These are phyloP conservation scores for Umbelopsis sp. DNA, from an alignment of 192 early-diverging fungal species.

Conservation along the genomic window DNA sequence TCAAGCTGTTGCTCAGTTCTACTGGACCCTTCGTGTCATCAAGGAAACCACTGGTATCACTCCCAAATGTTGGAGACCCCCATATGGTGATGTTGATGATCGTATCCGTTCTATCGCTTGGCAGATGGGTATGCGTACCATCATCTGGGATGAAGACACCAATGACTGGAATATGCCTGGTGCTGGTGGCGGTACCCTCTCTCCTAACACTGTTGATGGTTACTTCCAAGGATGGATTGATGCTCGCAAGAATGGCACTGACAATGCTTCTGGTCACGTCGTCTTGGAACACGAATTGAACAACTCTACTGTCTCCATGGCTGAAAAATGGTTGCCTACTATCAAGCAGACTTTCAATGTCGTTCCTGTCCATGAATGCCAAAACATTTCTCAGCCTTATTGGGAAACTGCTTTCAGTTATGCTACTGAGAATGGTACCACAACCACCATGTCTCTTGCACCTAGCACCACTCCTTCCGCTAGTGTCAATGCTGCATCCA, in stretches of 20 bases:
- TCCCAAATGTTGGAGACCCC: constrained; percentile 54
- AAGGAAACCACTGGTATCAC: constrained; percentile 44
- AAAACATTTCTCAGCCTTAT: constrained; percentile 42
- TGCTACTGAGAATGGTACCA: constrained; percentile 21
- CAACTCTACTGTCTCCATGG: constrained; percentile 39
- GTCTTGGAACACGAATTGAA: constrained; percentile 46
- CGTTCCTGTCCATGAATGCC: constrained; percentile 33
- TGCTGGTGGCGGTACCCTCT: constrained; percentile 27
- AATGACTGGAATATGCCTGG: constrained; percentile 39
- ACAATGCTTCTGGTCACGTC: constrained; percentile 33
- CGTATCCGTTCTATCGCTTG: constrained; percentile 53
- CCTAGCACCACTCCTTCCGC: not conserved
- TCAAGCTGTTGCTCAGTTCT: constrained; percentile 61
- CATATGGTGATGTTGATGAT: constrained; percentile 60
- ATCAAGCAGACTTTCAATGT: constrained; percentile 38
- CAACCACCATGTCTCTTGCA: not conserved
- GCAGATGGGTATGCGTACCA: constrained; percentile 49
- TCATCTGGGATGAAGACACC: constrained; percentile 36
- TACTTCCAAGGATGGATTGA: constrained; percentile 38
- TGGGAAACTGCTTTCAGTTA: constrained; percentile 40
- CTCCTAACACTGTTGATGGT: constrained; percentile 23
- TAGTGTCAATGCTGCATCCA: not conserved
- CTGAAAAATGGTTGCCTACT: constrained; percentile 46
- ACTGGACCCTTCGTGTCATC: constrained; percentile 52
- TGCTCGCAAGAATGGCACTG: constrained; percentile 2